Conservation (phyloP, 31 red algal species). For the Bonnemaisonia californica region DNA sequence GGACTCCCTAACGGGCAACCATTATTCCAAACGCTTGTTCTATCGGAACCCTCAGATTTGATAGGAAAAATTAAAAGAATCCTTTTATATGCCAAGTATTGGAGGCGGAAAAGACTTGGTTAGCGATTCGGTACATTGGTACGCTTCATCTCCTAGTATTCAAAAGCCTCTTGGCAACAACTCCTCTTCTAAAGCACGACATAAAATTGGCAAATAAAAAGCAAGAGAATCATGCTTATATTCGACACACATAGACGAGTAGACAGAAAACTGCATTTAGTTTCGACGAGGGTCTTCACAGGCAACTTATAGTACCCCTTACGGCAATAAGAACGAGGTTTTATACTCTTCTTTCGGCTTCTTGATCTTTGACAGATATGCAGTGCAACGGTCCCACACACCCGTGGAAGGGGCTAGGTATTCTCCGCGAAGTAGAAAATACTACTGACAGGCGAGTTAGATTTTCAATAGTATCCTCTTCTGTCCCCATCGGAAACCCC, state of each 20-base stretch:
- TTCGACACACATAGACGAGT: not conserved
- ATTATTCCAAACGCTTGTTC: constrained; percentile 10
- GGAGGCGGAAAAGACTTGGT: not conserved
- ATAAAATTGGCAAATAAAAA: not conserved
- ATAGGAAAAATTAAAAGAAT: constrained; percentile 20
- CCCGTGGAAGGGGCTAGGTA: too few species aligned
- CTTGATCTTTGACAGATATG: too few species aligned
- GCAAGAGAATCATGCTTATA: constrained; percentile 15
- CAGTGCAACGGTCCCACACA: too few species aligned
- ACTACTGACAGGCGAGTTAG: too few species aligned
- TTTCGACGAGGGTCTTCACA: not conserved
- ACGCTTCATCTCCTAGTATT: constrained; percentile 9
- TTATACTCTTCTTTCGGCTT: too few species aligned
- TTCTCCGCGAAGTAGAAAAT: too few species aligned
- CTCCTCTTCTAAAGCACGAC: not conserved
- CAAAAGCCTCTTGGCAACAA: not conserved
- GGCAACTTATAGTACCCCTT: constrained; percentile 14
- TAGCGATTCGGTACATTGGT: constrained; percentile 23
- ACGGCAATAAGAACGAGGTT: constrained; percentile 1
- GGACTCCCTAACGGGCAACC: not conserved
- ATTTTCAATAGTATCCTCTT: too few species aligned
- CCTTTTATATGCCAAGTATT: not conserved
- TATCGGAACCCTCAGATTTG: not conserved
- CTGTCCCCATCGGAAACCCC: too few species aligned
- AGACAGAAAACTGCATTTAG: not conserved